A percentile compares a stretch with the other conserved stretches of the same genome.
phyloP scores from a whole-genome alignment of 805 yeast species.

The Candida chauliodis region DNA sequence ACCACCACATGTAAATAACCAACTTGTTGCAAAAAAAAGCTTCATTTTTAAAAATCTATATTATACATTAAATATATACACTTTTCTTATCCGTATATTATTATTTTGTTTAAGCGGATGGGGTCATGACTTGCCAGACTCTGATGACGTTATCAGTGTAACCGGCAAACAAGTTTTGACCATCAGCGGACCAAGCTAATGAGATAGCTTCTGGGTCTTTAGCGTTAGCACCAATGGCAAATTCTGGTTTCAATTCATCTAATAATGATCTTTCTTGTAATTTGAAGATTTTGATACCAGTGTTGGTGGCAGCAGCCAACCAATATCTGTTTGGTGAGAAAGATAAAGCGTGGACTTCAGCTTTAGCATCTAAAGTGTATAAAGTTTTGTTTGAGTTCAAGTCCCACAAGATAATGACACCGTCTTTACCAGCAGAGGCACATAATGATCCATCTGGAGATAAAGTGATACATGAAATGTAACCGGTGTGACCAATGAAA shows the following conservation, averaged over 20 bases:
- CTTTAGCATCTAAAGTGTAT: constrained; percentile 92
- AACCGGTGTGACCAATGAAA: constrained; percentile 99
- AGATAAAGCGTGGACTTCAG: constrained; percentile 96
- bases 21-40: too few species aligned
- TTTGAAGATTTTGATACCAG: constrained; percentile 98
- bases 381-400: constrained; percentile 78
- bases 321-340: constrained; percentile 99
- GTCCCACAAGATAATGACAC: constrained; percentile 98
- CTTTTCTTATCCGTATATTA: too few species aligned
- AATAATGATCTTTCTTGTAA: constrained; percentile 90
- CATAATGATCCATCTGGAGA: constrained; percentile 99
- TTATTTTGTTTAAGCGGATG: constrained; percentile 47
- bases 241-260: constrained; percentile 98
- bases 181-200: constrained; percentile 99
- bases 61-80: constrained; percentile 5
- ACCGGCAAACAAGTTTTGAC: constrained; percentile 99
- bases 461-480: constrained; percentile 93
- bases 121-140: constrained; percentile 99
- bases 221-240: constrained; percentile 80
- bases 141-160: constrained; percentile 99
- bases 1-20: too few species aligned
- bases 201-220: constrained; percentile 98
- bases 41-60: too few species aligned
- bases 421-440: constrained; percentile 99
- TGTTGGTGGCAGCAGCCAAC: constrained; percentile 99